phyloP scores from a whole-genome alignment of 441 rosid genomes.

The Jatropha podagrica region DNA sequence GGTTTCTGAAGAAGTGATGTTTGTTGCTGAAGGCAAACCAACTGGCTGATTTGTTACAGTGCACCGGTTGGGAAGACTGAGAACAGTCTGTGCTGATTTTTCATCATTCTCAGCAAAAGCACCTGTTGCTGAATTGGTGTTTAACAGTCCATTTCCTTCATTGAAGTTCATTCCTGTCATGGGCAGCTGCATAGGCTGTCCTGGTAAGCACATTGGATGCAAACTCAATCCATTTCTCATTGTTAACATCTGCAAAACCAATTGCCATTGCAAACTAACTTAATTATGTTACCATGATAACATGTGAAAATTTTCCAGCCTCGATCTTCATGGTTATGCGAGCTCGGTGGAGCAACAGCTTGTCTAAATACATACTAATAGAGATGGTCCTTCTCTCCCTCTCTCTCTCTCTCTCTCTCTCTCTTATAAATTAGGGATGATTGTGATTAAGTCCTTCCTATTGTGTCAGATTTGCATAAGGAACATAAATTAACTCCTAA shows the following conservation, averaged over 20 bases:
- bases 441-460: too few relatives aligned
- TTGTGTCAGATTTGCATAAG: too few relatives aligned
- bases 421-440: too few relatives aligned
- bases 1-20: slow-evolving; percentile 31
- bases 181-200: slow-evolving; percentile 50
- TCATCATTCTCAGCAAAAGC: slow-evolving; percentile 46
- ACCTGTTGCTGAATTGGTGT: slow-evolving; percentile 32
- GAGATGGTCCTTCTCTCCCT: neutral
- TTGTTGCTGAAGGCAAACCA: slow-evolving; percentile 32
- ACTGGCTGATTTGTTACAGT: slow-evolving; percentile 37
- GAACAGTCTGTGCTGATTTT: slow-evolving; percentile 28
- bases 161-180: slow-evolving; percentile 44
- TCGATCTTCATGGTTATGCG: neutral
- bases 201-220: slow-evolving; percentile 64
- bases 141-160: slow-evolving; percentile 43
- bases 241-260: slow-evolving; percentile 60
- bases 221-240: slow-evolving; percentile 71
- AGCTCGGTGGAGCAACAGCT: neutral
- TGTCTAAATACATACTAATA: neutral
- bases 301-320: neutral
- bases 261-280: slow-evolving; percentile 2
- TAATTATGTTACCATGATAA: neutral
- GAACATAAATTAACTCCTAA: too few relatives aligned
- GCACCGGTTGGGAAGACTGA: slow-evolving; percentile 35
- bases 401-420: too few relatives aligned